A percentile compares a stretch with the other conserved stretches of the same genome.
Conservation (phyloP, 164 flowering plant species). For the Annona cherimola region DNA sequence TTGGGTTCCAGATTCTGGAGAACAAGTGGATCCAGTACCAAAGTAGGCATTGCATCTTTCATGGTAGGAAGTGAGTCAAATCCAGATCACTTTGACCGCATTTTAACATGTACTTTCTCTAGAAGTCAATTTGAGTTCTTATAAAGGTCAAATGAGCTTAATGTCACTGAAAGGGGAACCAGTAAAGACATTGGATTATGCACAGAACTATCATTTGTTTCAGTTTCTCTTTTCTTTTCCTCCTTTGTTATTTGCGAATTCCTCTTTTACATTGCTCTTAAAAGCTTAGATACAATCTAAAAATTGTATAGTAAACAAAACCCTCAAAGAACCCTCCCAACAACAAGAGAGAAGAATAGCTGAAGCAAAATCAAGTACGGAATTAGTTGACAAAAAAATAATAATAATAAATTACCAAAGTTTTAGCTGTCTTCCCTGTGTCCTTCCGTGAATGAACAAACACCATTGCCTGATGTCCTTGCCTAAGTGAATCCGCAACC, state of each 20-base stretch:
- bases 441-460: constrained; percentile 98
- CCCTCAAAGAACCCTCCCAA: too few relatives aligned
- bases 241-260: too few relatives aligned
- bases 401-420: constrained; percentile 46
- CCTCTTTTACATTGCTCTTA: too few relatives aligned
- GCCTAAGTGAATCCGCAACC: constrained; percentile 84
- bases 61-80: not conserved
- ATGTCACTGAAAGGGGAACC: not conserved
- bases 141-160: not conserved
- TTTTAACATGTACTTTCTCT: not conserved
- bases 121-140: not conserved
- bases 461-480: constrained; percentile 95
- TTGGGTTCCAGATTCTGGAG: not conserved
- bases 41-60: not conserved
- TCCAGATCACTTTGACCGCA: not conserved
- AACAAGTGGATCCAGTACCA: not conserved
- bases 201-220: not conserved
- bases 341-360: too few relatives aligned
- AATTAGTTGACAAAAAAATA: not conserved
- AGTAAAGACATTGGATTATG: not conserved
- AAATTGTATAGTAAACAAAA: too few relatives aligned
- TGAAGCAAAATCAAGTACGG: not conserved
- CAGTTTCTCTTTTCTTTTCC: not conserved
- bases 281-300: too few relatives aligned
- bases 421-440: constrained; percentile 87